These are phyloP conservation scores for Eucalyptus viminalis DNA, from an alignment of 345 rosid genomes.

Conservation along the genomic window DNA sequence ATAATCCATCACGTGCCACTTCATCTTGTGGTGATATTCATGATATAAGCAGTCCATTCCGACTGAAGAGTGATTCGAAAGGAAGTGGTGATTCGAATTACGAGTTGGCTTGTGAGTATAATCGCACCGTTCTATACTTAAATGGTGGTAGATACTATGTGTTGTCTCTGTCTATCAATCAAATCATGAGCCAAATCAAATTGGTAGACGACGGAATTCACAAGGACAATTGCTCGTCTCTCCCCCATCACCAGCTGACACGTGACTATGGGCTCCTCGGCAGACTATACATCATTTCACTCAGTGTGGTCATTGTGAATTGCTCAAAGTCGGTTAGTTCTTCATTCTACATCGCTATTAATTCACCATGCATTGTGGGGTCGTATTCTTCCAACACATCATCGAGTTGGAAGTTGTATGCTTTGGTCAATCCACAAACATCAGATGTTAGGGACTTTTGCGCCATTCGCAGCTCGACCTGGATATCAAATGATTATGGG, in stretches of 20 bases:
- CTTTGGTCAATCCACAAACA: no score
- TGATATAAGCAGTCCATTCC: accelerated
- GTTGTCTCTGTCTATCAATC: accelerated
- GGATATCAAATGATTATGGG: accelerated
- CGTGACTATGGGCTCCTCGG: accelerated
- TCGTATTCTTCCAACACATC: no score
- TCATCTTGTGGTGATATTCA: background rate
- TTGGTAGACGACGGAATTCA: background rate
- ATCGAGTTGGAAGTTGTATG: no score
- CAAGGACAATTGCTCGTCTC: background rate
- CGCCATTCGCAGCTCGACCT: accelerated
- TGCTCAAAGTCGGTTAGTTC: no score
- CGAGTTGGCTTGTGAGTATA: accelerated
- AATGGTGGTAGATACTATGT: background rate
- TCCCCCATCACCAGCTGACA: accelerated
- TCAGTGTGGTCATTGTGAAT: no score
- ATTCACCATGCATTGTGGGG: no score
- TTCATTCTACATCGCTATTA: no score
- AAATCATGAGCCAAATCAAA: accelerated
- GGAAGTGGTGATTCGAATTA: accelerated
- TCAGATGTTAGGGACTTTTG: no score
- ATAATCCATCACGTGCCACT: accelerated
- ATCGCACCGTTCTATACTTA: accelerated
- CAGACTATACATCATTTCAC: no score
- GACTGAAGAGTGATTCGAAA: background rate